These are phyloP conservation scores for Globisporangium ultimum DNA, from an alignment of 352 stramenopile genomes.

Conservation along the genomic window DNA sequence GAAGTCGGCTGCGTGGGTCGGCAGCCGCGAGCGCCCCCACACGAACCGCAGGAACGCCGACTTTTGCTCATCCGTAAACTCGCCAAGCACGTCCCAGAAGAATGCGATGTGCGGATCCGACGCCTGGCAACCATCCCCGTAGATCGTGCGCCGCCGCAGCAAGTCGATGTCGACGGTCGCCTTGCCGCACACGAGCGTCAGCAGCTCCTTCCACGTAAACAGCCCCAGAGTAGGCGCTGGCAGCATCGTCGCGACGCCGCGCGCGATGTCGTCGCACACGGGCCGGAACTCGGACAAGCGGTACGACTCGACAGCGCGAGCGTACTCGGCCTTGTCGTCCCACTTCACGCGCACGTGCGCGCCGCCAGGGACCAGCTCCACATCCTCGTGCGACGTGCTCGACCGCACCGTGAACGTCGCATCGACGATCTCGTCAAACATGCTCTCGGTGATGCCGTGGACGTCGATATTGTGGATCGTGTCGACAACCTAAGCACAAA, in stretches of 20 bases:
- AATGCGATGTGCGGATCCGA: conserved; percentile 83
- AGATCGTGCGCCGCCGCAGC: conserved; percentile 84
- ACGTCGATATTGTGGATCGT: conserved; percentile 80
- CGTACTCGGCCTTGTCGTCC: conserved; percentile 88
- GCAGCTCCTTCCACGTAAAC: conserved; percentile 88
- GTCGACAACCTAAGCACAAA: conserved; percentile 63
- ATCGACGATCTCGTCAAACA: conserved; percentile 92
- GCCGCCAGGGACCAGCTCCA: conserved; percentile 85
- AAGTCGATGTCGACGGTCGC: conserved; percentile 86
- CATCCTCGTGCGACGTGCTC: conserved; percentile 54
- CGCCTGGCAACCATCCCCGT: conserved; percentile 85
- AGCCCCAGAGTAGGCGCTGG: conserved; percentile 70
- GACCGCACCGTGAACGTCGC: conserved; percentile 88
- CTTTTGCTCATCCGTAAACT: conserved; percentile 89
- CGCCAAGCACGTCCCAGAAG: conserved; percentile 89
- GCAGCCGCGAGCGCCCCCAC: conserved; percentile 86
- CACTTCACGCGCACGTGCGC: conserved; percentile 80
- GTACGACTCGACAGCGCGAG: conserved; percentile 70
- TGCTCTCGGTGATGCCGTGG: conserved; percentile 75
- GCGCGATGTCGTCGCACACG: conserved; percentile 65
- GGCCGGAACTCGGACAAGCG: conserved; percentile 78
- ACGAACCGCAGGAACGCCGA: conserved; percentile 89
- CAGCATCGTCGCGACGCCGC: conserved; percentile 86
- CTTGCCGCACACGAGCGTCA: conserved; percentile 89
- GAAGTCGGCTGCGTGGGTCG: conserved; percentile 85